Percentiles rank a stretch among this genome's conserved stretches.
Evolutionary conservation across 1,284 basidiomycete genomes (phyloP).

Genomic region (Anthracocystis panici-leucophaei): DNA sequence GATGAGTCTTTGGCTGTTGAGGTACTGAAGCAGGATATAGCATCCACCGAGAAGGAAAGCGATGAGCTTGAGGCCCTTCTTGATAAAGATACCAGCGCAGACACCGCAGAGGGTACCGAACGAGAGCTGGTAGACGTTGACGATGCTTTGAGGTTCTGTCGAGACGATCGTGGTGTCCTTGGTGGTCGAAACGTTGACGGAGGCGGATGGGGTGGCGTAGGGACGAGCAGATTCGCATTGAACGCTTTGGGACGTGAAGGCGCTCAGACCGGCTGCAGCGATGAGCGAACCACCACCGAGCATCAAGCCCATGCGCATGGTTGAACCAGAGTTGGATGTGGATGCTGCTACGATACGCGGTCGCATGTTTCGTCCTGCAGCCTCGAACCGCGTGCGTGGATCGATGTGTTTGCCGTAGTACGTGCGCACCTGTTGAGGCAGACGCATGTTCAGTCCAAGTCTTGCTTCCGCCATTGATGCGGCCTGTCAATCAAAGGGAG

Average conservation of each 20-base stretch:
- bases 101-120: slow-evolving; percentile 87
- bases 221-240: slow-evolving; percentile 37
- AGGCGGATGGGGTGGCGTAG: slow-evolving; percentile 25
- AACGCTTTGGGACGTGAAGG: slow-evolving; percentile 16
- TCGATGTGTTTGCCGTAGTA: slow-evolving; percentile 43
- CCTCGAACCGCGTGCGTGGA: slow-evolving; percentile 21
- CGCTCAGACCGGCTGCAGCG: slow-evolving; percentile 26
- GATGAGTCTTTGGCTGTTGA: slow-evolving; percentile 72
- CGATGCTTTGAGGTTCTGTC: slow-evolving; percentile 75
- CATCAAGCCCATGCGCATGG: slow-evolving; percentile 28
- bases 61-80: slow-evolving; percentile 86
- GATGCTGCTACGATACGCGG: slow-evolving; percentile 26
- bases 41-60: slow-evolving; percentile 82
- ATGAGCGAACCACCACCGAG: slow-evolving; percentile 38
- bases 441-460: slow-evolving; percentile 27
- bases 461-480: slow-evolving; percentile 38
- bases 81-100: slow-evolving; percentile 91
- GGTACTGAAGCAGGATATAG: slow-evolving; percentile 66
- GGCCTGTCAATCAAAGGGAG: slow-evolving; percentile 7
- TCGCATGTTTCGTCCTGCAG: slow-evolving; percentile 1
- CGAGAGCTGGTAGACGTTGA: slow-evolving; percentile 83
- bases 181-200: slow-evolving; percentile 14
- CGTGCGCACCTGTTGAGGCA: slow-evolving; percentile 36
- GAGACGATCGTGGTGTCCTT: slow-evolving; percentile 21
- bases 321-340: slow-evolving; percentile 12